Base-by-base conservation (phyloP, 2,329 filamentous ascomycete species). In the Fulvia fulva region DNA sequence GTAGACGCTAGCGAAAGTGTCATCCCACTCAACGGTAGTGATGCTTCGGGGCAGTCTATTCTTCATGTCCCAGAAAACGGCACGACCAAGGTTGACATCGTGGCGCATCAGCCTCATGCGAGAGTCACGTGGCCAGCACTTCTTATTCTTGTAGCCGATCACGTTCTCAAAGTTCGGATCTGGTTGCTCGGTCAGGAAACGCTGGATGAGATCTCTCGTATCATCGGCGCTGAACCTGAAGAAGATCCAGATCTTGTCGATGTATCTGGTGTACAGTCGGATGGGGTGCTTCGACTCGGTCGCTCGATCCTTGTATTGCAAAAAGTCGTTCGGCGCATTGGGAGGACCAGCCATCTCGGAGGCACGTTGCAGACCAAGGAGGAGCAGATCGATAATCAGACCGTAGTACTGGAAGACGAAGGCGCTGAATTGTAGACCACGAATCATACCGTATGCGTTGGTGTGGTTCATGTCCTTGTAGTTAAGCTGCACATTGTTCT, bases 381-480 rank as follows among this genome's bases (percentile, higher is more conserved):
- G 82, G 37, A 99, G 80, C 47, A 99, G 82, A 77, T 99, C 94
- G 55, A 99, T 86, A 59, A 99, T 93, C 61, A 99, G 81, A 49
- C 95, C 94, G 68, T 99, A 99, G 81, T 92, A 99, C 73, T 99
- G 94, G 83, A 99, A 99, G 22, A 99, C 94, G 63, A 99, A 99
- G 0, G 91, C 94, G 1, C 94, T 97, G 77, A 99, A 99, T 66
- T 99, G 95, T 16, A 99, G 82, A 67, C 95, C 94, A 69, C 94
- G 91, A 69, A 99, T 97, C 88, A 99, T 89, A 67, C 94, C 94
- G 72, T 97, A 99, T 72, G 91, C 95, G 77, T 99, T 99, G 72
- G 95, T 94, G 71, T 99, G 94, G 71, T 97, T 97, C 94, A 99
- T 99, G 69, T 99, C 94, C 79, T 99, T 99, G 81, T 99, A 99